Conservation (phyloP, 148 eudicot species). For the Cornus suecica region DNA sequence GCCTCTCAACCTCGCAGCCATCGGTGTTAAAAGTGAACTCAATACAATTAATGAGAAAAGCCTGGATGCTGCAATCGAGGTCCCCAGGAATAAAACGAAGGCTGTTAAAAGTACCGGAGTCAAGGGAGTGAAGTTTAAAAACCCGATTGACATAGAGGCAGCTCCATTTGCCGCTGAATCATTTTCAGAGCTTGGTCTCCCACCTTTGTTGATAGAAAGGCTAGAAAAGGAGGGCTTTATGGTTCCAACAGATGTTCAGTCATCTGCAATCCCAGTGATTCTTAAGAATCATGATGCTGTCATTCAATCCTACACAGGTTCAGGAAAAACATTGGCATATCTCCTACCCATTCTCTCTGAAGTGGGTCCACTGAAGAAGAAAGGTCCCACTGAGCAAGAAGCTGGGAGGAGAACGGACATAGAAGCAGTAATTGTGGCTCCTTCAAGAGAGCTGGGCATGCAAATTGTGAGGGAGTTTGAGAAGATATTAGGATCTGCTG, state of each 20-base stretch:
- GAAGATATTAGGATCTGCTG: conserved; percentile 66
- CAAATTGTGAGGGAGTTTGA: conserved; percentile 92
- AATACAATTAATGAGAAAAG: conserved; percentile 24
- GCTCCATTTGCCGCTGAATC: conserved; percentile 84
- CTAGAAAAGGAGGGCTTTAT: conserved; percentile 70
- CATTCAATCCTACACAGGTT: conserved; percentile 94
- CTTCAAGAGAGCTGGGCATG: conserved; percentile 95
- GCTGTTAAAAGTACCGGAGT: conserved; percentile 27
- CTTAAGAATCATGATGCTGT: conserved; percentile 72
- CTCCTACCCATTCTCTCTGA: conserved; percentile 85
- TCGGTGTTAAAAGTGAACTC: conserved; percentile 51
- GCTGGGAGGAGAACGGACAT: conserved; percentile 44
- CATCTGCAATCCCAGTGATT: conserved; percentile 77
- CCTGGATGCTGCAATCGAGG: conserved; percentile 31
- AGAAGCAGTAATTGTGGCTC: conserved; percentile 90
- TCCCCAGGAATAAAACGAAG: conserved; percentile 41
- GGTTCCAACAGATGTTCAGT: conserved; percentile 84
- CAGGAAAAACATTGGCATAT: conserved; percentile 94
- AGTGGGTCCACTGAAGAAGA: conserved; percentile 61
- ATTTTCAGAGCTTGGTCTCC: conserved; percentile 83
- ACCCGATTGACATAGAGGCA: conserved; percentile 46
- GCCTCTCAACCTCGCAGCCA: conserved; percentile 63
- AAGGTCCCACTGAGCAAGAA: conserved; percentile 21
- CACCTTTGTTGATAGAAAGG: conserved; percentile 68
- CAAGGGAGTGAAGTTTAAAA: conserved; percentile 22